Evolutionary conservation across 1,139 yeast genomes (phyloP).

Genomic region (Saccharomyces hybrid): DNA sequence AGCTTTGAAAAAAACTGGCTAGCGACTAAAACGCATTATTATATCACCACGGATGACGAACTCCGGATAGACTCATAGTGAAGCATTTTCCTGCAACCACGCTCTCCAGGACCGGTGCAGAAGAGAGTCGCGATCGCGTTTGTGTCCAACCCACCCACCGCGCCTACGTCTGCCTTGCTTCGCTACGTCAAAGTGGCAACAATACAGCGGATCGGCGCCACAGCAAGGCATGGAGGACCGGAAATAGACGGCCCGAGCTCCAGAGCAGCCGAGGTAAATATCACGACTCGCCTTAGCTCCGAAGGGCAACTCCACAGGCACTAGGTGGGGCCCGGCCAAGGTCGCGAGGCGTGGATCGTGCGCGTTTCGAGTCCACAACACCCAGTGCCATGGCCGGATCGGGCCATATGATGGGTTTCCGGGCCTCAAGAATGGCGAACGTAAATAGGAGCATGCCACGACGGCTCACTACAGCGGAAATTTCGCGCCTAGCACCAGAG

Average conservation of each 20-base stretch:
- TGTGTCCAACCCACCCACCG: not conserved
- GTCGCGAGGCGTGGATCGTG: not conserved
- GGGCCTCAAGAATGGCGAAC: not conserved
- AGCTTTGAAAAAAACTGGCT: not conserved
- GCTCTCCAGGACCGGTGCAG: not conserved
- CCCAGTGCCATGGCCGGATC: not conserved
- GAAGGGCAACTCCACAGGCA: not conserved
- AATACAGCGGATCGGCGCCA: not conserved
- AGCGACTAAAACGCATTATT: not conserved
- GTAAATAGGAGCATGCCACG: not conserved
- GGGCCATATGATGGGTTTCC: not conserved
- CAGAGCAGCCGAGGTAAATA: not conserved
- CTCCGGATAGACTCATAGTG: not conserved
- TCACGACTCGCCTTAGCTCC: not conserved
- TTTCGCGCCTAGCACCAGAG: not conserved
- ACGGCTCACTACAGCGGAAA: not conserved
- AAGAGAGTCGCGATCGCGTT: not conserved
- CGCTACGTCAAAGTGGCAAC: not conserved
- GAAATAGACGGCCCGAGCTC: not conserved
- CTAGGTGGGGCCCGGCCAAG: not conserved
- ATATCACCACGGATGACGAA: not conserved
- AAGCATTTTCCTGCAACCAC: not conserved
- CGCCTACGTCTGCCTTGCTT: no score
- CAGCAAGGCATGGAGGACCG: not conserved
- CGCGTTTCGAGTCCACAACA: not conserved